phyloP scores from a whole-genome alignment of 257 asterid genomes.

The Solanum sitiens region DNA sequence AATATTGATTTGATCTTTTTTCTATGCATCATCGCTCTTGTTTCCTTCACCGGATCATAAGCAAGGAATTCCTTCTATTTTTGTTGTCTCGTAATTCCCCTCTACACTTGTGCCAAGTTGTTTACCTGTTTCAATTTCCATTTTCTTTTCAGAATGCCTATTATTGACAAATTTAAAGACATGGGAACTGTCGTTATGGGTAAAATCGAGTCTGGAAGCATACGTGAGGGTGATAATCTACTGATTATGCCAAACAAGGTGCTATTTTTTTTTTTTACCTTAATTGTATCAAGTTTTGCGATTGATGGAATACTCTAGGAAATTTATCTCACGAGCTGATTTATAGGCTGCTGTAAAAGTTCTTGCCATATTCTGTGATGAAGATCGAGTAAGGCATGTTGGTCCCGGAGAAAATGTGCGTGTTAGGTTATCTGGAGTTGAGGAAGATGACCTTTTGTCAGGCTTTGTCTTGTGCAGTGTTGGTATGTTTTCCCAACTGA shows the following conservation, averaged over 20 bases:
- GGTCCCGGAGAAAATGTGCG: slow-evolving; percentile 98
- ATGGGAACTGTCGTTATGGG: slow-evolving; percentile 99
- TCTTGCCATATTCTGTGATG: slow-evolving; percentile 69
- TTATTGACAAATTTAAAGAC: slow-evolving; percentile 91
- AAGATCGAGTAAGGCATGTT: slow-evolving; percentile 61
- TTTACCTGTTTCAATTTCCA: not conserved
- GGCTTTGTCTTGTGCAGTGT: slow-evolving; percentile 71
- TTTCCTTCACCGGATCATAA: not conserved
- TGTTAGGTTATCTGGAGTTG: slow-evolving; percentile 82
- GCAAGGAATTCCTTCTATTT: not conserved
- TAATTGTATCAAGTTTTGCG: not conserved
- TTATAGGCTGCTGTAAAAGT: slow-evolving; percentile 78
- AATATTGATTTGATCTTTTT: not conserved
- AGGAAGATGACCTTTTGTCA: slow-evolving; percentile 77
- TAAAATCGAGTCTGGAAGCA: slow-evolving; percentile 85
- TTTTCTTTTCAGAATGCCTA: slow-evolving; percentile 54
- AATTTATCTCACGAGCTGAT: not conserved
- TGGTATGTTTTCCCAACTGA: slow-evolving; percentile 33
- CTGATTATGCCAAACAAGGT: slow-evolving; percentile 98
- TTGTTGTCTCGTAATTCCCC: not conserved
- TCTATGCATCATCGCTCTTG: not conserved
- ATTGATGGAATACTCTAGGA: not conserved
- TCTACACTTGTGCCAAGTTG: not conserved
- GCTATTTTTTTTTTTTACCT: not conserved
- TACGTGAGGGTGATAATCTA: slow-evolving; percentile 80